These are phyloP conservation scores for Toxicodendron radicans DNA, from an alignment of 345 rosid species.

Conservation along the genomic window DNA sequence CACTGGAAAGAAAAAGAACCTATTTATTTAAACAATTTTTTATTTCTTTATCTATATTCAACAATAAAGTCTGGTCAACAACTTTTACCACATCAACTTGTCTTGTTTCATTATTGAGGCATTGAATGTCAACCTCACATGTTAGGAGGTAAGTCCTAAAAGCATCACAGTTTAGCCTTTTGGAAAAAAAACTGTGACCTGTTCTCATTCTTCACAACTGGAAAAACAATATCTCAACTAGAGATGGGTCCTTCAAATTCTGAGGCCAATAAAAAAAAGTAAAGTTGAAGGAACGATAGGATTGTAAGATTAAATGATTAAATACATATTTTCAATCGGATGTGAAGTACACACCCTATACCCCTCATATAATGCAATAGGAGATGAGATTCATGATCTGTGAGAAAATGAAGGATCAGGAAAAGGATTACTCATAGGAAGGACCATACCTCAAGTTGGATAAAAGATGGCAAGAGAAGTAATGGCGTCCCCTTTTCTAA, in stretches of 20 bases:
- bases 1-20: background rate
- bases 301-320: background rate
- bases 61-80: background rate
- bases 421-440: background rate
- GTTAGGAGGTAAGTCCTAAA: background rate
- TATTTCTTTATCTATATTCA: background rate
- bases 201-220: background rate
- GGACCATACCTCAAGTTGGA: conserved; percentile 17
- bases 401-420: conserved; percentile 8
- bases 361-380: background rate
- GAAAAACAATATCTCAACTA: background rate
- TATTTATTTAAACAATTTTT: background rate
- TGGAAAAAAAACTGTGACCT: background rate
- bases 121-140: conserved; percentile 12
- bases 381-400: conserved; percentile 1
- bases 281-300: background rate
- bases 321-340: background rate
- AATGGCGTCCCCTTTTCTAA: background rate
- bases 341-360: background rate
- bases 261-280: conserved; percentile 8
- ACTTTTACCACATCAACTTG: background rate
- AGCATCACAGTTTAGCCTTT: conserved; percentile 4
- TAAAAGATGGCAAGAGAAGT: background rate
- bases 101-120: background rate
- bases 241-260: conserved; percentile 17